Evolutionary conservation across 139 green algal species (phyloP).

Genomic region (Auxenochlorella pyrenoidosa): DNA sequence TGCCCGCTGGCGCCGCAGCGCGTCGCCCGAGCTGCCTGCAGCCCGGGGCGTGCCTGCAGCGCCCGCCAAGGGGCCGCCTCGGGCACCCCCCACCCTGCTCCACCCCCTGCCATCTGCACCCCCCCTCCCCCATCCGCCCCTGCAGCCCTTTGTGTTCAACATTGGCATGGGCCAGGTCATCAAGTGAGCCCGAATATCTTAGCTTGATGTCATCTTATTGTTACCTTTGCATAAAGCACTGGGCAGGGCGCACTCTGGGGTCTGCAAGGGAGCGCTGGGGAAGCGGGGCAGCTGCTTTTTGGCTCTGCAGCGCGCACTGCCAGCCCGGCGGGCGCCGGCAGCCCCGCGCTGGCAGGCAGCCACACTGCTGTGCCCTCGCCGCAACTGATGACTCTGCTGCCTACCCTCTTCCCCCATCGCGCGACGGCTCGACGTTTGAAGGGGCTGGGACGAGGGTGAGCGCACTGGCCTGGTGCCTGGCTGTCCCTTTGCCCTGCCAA

Average conservation of each 20-base stretch:
- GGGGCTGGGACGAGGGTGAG: slow-evolving; percentile 54
- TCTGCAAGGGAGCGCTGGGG: no score
- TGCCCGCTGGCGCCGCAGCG: no score
- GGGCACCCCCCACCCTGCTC: no score
- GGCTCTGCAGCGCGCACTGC: no score
- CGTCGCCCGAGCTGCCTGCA: neutral
- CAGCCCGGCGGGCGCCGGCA: no score
- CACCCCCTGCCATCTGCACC: neutral
- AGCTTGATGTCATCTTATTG: no score
- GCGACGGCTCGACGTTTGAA: neutral
- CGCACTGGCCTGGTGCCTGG: no score
- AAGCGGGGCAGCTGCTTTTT: no score
- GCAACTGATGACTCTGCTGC: neutral
- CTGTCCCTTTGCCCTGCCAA: no score
- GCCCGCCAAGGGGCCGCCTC: no score
- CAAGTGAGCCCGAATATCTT: neutral
- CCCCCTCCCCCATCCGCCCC: neutral
- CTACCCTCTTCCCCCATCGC: neutral
- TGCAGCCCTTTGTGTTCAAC: slow-evolving; percentile 63
- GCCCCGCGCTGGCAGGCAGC: no score
- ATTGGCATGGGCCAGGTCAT: slow-evolving; percentile 57
- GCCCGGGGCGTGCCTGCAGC: neutral
- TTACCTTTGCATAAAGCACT: no score
- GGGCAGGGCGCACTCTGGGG: neutral
- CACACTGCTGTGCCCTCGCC: neutral